Percentiles rank a stretch among this genome's conserved stretches.
These are phyloP conservation scores for Dioszegia aurantiaca DNA, from an alignment of 768 basidiomycete genomes.

Conservation along the genomic window DNA sequence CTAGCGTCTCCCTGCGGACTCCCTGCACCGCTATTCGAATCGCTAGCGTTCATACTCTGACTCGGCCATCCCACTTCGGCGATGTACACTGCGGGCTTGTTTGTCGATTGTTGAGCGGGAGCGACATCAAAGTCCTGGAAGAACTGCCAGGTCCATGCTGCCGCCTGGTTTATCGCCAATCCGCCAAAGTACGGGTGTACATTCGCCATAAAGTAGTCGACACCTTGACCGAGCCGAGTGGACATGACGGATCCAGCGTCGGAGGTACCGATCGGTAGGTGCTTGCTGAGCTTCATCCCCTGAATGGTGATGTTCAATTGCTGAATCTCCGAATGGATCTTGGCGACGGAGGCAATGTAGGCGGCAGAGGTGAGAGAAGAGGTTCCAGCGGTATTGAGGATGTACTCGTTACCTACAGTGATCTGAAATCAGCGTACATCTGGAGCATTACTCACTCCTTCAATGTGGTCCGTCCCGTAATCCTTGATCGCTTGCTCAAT, in stretches of 20 bases:
- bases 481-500: conserved; percentile 68
- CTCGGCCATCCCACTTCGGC: conserved; percentile 73
- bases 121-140: conserved; percentile 67
- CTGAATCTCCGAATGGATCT: conserved; percentile 65
- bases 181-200: conserved; percentile 85
- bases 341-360: conserved; percentile 55
- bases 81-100: conserved; percentile 78
- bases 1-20: conserved; percentile 58
- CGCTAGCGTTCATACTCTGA: conserved; percentile 34
- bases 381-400: conserved; percentile 60
- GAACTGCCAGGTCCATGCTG: conserved; percentile 77
- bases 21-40: conserved; percentile 68
- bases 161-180: conserved; percentile 63
- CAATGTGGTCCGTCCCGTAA: conserved; percentile 72
- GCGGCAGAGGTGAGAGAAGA: conserved; percentile 33
- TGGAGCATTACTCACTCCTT: conserved; percentile 57
- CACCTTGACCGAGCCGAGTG: conserved; percentile 59
- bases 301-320: conserved; percentile 54
- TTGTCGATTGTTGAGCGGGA: conserved; percentile 61
- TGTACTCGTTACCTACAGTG: conserved; percentile 89
- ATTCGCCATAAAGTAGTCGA: conserved; percentile 64
- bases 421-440: conserved; percentile 50
- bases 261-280: conserved; percentile 69
- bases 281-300: conserved; percentile 61
- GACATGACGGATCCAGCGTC: conserved; percentile 88